A percentile compares a stretch with the other conserved stretches of the same genome.
Evolutionary conservation across 2,329 filamentous ascomycete genomes (phyloP).

Genomic region (Dactylellina leptospora): DNA sequence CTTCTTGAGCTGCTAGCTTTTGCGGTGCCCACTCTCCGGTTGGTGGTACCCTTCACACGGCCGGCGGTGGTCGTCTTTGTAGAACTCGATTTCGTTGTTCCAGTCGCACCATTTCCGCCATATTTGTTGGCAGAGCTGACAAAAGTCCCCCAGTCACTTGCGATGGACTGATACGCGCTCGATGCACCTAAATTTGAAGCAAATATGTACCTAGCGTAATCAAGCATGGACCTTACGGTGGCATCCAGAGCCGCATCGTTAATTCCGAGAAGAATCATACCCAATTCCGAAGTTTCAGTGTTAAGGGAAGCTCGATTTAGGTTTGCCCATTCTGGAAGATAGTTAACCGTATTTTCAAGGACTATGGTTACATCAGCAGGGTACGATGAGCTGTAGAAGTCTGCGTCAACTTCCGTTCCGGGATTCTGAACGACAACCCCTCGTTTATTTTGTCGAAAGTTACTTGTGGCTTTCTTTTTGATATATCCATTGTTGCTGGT

Average conservation of each 20-base stretch:
- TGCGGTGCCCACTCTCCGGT: not conserved
- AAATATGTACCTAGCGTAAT: slow-evolving; percentile 29
- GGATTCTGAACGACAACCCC: slow-evolving; percentile 37
- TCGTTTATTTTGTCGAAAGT: slow-evolving; percentile 13
- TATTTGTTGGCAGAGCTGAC: slow-evolving; percentile 8
- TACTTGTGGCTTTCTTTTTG: slow-evolving; percentile 9
- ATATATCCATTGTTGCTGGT: slow-evolving; percentile 29
- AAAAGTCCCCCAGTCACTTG: slow-evolving; percentile 15
- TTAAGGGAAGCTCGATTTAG: slow-evolving; percentile 15
- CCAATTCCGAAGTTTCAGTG: not conserved
- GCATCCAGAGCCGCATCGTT: not conserved
- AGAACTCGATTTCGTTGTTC: not conserved
- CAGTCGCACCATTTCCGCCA: not conserved
- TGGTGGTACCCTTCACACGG: not conserved
- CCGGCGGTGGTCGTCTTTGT: not conserved
- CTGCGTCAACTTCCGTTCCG: slow-evolving; percentile 20
- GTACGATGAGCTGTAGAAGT: slow-evolving; percentile 11
- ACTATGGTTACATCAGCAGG: slow-evolving; percentile 37
- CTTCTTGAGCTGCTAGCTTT: not conserved
- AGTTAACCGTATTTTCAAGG: slow-evolving; percentile 23
- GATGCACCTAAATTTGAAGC: slow-evolving; percentile 3
- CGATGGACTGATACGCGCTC: slow-evolving; percentile 6
- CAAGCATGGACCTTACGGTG: slow-evolving; percentile 21
- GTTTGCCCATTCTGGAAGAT: slow-evolving; percentile 11
- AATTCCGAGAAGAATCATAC: slow-evolving; percentile 28